Percentiles rank a stretch among this genome's conserved stretches.
phyloP scores from a whole-genome alignment of 331 rosid genomes.

The Spiraea crenata region DNA sequence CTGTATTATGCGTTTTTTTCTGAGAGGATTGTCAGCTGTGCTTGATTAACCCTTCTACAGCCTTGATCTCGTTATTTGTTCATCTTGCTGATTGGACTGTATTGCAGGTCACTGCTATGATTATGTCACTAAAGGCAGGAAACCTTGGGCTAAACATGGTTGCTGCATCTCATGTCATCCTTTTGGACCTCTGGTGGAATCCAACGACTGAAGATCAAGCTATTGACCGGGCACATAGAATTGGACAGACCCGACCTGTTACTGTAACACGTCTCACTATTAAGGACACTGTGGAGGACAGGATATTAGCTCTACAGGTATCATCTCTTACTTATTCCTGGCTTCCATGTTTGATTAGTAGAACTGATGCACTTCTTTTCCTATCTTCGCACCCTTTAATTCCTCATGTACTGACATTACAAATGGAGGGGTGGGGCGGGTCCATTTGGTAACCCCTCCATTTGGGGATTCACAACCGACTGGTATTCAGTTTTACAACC shows the following conservation, averaged over 20 bases:
- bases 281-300: constrained; percentile 90
- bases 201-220: constrained; percentile 99
- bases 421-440: too few species aligned
- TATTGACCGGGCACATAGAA: constrained; percentile 93
- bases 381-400: constrained; percentile 11
- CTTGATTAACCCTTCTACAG: constrained; percentile 20
- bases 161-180: constrained; percentile 95
- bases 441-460: background rate
- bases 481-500: too few species aligned
- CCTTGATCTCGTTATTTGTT: constrained; percentile 23
- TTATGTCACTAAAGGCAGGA: constrained; percentile 98
- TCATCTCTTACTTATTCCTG: background rate
- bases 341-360: background rate
- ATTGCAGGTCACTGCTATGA: constrained; percentile 80
- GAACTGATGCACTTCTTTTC: constrained; percentile 1
- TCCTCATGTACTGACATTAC: background rate
- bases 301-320: constrained; percentile 98
- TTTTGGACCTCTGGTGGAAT: constrained; percentile 99
- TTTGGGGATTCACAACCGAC: too few species aligned
- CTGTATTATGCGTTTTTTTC: background rate
- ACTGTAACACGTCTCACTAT: constrained; percentile 88
- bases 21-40: constrained; percentile 2
- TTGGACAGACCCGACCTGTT: constrained; percentile 99
- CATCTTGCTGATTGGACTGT: constrained; percentile 25
- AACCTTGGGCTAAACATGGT: constrained; percentile 98